These are phyloP conservation scores for Saccharomyces hybrid DNA, from an alignment of 1,139 yeast species.

Conservation along the genomic window DNA sequence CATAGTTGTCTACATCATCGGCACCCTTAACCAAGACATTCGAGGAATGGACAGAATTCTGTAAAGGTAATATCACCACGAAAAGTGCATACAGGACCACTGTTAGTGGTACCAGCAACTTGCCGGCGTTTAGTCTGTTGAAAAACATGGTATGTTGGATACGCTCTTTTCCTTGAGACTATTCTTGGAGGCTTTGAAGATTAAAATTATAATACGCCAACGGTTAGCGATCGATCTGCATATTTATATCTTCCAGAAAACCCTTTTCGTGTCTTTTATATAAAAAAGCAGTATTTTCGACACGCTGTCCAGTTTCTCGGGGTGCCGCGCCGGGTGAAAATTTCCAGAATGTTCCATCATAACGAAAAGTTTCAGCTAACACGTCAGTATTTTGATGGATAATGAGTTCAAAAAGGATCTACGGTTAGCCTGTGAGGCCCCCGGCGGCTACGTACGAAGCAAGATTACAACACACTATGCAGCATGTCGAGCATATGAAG, in stretches of 20 bases:
- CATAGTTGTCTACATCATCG: conserved; percentile 52
- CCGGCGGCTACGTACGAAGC: background rate
- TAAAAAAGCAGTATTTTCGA: background rate
- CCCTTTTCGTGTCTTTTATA: conserved; percentile 1
- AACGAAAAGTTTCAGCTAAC: background rate
- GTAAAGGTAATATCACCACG: conserved; percentile 52
- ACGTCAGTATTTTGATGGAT: background rate
- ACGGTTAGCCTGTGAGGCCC: background rate
- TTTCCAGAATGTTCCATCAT: background rate
- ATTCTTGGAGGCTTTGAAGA: background rate
- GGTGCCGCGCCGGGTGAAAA: conserved; percentile 1
- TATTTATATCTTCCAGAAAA: background rate
- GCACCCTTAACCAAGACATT: conserved; percentile 21
- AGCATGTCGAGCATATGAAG: conserved; percentile 37
- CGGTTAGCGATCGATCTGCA: background rate
- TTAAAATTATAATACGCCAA: background rate
- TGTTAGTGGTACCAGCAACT: conserved; percentile 44
- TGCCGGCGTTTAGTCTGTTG: conserved; percentile 33
- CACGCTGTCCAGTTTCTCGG: conserved; percentile 1
- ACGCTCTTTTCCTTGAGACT: background rate
- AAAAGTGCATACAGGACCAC: conserved; percentile 51
- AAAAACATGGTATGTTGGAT: conserved; percentile 10
- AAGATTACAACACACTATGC: background rate
- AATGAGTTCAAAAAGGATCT: background rate
- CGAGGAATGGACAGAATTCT: conserved; percentile 29